These are phyloP conservation scores for Dentipellis fragilis DNA, from an alignment of 768 basidiomycete genomes.

Conservation along the genomic window DNA sequence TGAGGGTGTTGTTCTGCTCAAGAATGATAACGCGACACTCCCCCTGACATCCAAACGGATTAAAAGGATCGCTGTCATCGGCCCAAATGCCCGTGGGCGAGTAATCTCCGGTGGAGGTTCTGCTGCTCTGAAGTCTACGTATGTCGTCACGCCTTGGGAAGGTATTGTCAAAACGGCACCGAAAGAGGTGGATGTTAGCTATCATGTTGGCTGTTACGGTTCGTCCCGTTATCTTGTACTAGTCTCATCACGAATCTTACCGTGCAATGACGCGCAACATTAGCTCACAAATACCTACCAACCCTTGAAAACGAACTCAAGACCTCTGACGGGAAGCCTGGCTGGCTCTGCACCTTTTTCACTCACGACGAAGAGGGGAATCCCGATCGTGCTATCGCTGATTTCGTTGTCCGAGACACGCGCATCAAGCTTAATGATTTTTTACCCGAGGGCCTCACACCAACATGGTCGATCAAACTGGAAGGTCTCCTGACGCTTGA, in stretches of 20 bases:
- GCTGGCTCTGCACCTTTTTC: conserved; percentile 60
- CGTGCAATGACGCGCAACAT: not conserved
- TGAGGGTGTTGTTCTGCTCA: conserved; percentile 56
- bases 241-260: not conserved
- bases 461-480: conserved; percentile 47
- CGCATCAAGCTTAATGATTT: conserved; percentile 61
- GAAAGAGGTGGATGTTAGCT: conserved; percentile 37
- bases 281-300: conserved; percentile 62
- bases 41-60: conserved; percentile 32
- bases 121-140: conserved; percentile 53
- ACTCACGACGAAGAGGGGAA: conserved; percentile 40
- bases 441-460: conserved; percentile 42
- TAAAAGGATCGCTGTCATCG: conserved; percentile 52
- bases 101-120: conserved; percentile 74
- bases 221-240: conserved; percentile 9
- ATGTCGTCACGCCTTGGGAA: conserved; percentile 54
- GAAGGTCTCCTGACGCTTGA: conserved; percentile 42
- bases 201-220: conserved; percentile 61
- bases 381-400: conserved; percentile 32
- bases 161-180: conserved; percentile 45
- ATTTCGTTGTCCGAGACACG: conserved; percentile 45
- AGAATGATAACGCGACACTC: conserved; percentile 47
- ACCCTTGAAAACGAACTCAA: conserved; percentile 51
- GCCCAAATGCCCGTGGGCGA: conserved; percentile 55
- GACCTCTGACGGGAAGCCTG: conserved; percentile 40